Base-by-base conservation (phyloP, 2,329 filamentous ascomycete genomes). In the Knufia fluminis region DNA sequence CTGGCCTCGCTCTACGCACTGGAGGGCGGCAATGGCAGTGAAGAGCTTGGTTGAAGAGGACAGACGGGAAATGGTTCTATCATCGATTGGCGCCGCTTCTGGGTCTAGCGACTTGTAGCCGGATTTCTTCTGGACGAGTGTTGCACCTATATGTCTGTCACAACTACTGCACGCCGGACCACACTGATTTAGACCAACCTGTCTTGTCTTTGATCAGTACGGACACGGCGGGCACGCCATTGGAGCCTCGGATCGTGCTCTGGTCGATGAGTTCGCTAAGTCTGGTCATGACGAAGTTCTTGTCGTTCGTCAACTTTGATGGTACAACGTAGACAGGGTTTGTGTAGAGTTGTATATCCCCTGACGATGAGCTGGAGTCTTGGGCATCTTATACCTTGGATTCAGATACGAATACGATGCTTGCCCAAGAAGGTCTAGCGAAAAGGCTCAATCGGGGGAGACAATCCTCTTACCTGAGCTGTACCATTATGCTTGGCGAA, bases 1-100 rank as follows among this genome's bases (percentile, higher is more conserved):
- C 0, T 71, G 58, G 0, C 73, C 75, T 6, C 71, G 65, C 28
- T 79, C 76, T 1, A 79, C 73, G 39, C 73, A 70, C 51, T 78
- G 73, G 7, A 80, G 58, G 1, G 70, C 69, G 1, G 76, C 71
- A 44, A 80, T 69, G 1, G 70, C 68, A 2, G 76, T 70, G 48
- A 77, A 53, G 2, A 80, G 59, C 52, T 73, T 73, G 22, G 64
- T 68, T 2, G 66, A 70, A 3, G 65, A 66, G 0, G 70, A 52
- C 32, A 55, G 66, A 4, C 69, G 43, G 4, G 68, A 58, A 28
- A 66, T 61, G 49, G 69, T 68, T 8, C n/a, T 24, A 8, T 43
- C 23, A 8, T 16, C 24, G 19, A 43, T 43, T 9, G 40, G 40
- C 10, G 19, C 3, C 3, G 40, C 20, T 7, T 43, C 14, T 43